Conservation (phyloP, 345 rosid genomes). For the Euphorbia peplus region DNA sequence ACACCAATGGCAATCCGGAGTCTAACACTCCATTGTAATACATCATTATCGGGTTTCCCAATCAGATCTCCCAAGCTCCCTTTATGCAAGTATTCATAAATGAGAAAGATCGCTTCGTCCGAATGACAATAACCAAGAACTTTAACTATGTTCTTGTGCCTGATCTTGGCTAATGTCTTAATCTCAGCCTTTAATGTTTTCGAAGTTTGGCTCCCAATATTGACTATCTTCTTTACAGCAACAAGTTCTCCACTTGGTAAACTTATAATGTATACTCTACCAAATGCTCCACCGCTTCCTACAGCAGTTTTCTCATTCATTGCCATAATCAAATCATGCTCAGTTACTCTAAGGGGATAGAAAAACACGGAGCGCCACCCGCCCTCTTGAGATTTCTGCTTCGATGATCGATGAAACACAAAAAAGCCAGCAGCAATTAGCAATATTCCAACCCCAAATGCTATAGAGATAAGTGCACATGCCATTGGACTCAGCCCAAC, state of each 20-base stretch:
- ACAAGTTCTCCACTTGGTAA: slow-evolving; percentile 76
- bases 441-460: slow-evolving; percentile 51
- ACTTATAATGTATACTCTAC: slow-evolving; percentile 52
- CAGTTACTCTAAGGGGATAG: slow-evolving; percentile 74
- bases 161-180: slow-evolving; percentile 77
- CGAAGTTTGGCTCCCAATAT: slow-evolving; percentile 53
- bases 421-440: slow-evolving; percentile 52
- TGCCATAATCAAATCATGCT: slow-evolving; percentile 56
- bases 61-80: slow-evolving; percentile 80
- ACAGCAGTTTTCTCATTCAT: slow-evolving; percentile 67
- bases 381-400: slow-evolving; percentile 46
- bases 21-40: slow-evolving; percentile 72
- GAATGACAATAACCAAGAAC: slow-evolving; percentile 84
- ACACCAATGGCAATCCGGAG: slow-evolving; percentile 74
- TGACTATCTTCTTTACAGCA: slow-evolving; percentile 70
- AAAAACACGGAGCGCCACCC: slow-evolving; percentile 77
- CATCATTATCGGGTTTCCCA: slow-evolving; percentile 39
- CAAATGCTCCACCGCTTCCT: slow-evolving; percentile 59
- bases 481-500: slow-evolving; percentile 39
- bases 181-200: slow-evolving; percentile 72
- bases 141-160: slow-evolving; percentile 73
- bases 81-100: slow-evolving; percentile 59
- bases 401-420: slow-evolving; percentile 46
- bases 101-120: slow-evolving; percentile 63
- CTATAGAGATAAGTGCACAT: slow-evolving; percentile 57